phyloP scores from a whole-genome alignment of 1,139 yeast species.

The Arxiozyma slooffiae region DNA sequence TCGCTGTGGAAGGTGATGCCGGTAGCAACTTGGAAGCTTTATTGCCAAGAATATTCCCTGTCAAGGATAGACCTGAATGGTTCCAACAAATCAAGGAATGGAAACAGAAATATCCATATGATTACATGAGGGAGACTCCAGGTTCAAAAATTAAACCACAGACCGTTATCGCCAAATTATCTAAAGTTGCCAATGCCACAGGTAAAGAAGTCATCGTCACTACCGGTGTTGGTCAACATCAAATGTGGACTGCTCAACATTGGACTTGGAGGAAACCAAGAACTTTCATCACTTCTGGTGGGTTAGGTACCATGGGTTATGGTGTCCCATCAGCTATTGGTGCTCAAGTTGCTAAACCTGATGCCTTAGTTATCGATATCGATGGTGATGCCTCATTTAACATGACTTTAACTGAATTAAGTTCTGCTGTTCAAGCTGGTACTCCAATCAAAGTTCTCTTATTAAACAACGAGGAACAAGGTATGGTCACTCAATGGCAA shows the following conservation, averaged over 20 bases:
- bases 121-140: constrained; percentile 66
- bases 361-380: constrained; percentile 87
- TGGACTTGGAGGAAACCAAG: constrained; percentile 89
- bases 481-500: constrained; percentile 99
- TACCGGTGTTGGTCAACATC: constrained; percentile 99
- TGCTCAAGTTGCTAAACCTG: constrained; percentile 94
- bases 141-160: constrained; percentile 87
- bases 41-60: constrained; percentile 58
- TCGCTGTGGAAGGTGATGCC: constrained; percentile 95
- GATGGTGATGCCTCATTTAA: constrained; percentile 98
- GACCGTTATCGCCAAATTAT: constrained; percentile 71
- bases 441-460: constrained; percentile 85
- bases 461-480: constrained; percentile 95
- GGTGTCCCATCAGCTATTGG: constrained; percentile 98
- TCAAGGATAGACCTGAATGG: constrained; percentile 71
- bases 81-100: constrained; percentile 60
- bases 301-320: constrained; percentile 97
- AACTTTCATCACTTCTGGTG: constrained; percentile 93
- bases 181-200: constrained; percentile 54
- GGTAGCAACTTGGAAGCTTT: constrained; percentile 63
- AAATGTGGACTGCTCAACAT: constrained; percentile 99
- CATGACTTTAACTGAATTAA: constrained; percentile 90
- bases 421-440: constrained; percentile 87
- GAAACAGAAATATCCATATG: constrained; percentile 82
- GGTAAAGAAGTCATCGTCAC: constrained; percentile 78